phyloP scores from a whole-genome alignment of 352 stramenopile genomes.

The Globisporangium viniferum region DNA sequence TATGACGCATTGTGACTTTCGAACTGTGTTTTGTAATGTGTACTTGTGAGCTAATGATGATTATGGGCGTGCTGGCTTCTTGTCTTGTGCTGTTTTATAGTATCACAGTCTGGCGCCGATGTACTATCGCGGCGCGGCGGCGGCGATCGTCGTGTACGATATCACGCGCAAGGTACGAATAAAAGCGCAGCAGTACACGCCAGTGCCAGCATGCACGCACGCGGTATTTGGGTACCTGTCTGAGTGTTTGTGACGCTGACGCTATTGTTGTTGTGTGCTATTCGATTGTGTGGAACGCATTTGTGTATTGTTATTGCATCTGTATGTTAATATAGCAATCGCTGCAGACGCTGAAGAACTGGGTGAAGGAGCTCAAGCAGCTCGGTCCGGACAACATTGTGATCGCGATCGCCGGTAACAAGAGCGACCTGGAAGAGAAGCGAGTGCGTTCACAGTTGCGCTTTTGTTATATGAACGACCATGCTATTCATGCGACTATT shows the following conservation, averaged over 20 bases:
- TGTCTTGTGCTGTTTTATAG: constrained; percentile 19
- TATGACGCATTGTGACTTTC: constrained; percentile 25
- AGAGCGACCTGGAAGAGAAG: constrained; percentile 90
- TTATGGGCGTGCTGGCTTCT: neutral
- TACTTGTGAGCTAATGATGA: neutral
- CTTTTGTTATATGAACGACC: neutral
- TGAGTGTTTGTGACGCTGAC: constrained; percentile 2
- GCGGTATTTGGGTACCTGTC: neutral
- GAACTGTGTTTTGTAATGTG: constrained; percentile 5
- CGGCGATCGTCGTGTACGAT: constrained; percentile 98
- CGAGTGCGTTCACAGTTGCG: constrained; percentile 35
- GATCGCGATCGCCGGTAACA: constrained; percentile 95
- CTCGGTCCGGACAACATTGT: constrained; percentile 93
- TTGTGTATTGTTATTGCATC: constrained; percentile 3
- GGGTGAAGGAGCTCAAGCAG: constrained; percentile 93
- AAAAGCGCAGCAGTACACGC: neutral
- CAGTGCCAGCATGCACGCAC: neutral
- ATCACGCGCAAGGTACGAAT: constrained; percentile 90
- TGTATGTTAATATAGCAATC: too few relatives aligned
- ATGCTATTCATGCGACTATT: neutral
- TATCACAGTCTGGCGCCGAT: constrained; percentile 97
- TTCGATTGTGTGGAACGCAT: constrained; percentile 8
- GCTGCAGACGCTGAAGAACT: constrained; percentile 93
- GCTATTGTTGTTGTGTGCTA: neutral
- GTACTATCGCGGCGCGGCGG: constrained; percentile 98